Evolutionary conservation across 2,329 filamentous ascomycete species (phyloP).

Genomic region (Amauroascus verrucosus): DNA sequence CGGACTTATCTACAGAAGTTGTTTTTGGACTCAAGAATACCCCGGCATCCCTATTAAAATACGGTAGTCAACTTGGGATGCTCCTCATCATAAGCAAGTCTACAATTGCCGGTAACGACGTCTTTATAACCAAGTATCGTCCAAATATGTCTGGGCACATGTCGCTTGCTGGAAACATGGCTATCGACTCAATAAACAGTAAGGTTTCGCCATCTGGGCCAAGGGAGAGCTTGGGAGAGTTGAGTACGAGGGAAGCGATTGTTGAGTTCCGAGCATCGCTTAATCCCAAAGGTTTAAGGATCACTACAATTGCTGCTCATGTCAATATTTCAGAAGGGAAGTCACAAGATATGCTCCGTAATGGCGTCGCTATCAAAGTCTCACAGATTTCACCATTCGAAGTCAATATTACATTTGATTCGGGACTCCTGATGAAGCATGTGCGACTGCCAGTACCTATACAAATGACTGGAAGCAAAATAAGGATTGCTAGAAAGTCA

Average conservation of each 20-base stretch:
- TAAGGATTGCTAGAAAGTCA: conserved; percentile 24
- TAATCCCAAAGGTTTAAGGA: conserved; percentile 7
- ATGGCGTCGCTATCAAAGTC: conserved; percentile 8
- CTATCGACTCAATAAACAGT: not conserved
- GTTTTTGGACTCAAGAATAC: conserved; percentile 18
- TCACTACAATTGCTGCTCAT: conserved; percentile 13
- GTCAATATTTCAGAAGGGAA: conserved; percentile 10
- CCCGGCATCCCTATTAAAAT: conserved; percentile 11
- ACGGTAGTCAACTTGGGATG: conserved; percentile 14
- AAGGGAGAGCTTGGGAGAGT: not conserved
- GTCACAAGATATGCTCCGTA: conserved; percentile 7
- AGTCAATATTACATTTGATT: conserved; percentile 5
- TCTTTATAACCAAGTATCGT: conserved; percentile 22
- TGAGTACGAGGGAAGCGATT: not conserved
- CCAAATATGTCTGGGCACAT: conserved; percentile 20
- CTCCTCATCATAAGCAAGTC: conserved; percentile 18
- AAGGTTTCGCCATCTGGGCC: not conserved
- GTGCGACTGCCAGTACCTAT: conserved; percentile 22
- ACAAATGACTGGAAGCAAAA: conserved; percentile 16
- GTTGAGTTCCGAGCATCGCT: conserved; percentile 8
- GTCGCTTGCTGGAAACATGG: conserved; percentile 6
- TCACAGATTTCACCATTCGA: conserved; percentile 16
- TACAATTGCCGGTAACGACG: conserved; percentile 16
- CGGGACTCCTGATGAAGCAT: conserved; percentile 9
- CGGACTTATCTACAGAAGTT: conserved; percentile 14